Base-by-base conservation (phyloP, 2,329 filamentous ascomycete genomes). In the Zasmidium angulare region DNA sequence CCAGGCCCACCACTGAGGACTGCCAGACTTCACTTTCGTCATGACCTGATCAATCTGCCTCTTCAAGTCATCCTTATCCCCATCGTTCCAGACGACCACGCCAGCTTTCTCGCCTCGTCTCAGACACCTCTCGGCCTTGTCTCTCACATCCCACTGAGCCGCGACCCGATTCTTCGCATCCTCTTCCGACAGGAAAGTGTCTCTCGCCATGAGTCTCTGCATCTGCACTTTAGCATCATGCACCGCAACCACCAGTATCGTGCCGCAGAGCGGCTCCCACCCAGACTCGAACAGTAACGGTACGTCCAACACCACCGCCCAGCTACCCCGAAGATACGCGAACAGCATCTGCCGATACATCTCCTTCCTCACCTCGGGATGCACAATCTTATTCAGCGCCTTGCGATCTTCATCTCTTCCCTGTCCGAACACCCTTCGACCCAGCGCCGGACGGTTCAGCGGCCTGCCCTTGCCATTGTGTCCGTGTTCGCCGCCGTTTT, bases 261-360 rank as follows among this genome's bases (percentile, higher is more conserved):
- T 87, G 2, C 92, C 92, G 71, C 93, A 97, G 66, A 96, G 85
- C 46, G 86, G 80, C 75, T 99, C 95, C 76, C 96, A 87, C 1
- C 87, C 86, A 67, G 86, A 89, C 80, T 99, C 95, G 69, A 97
- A 97, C 46, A 99, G 82, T 55, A 99, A 79, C 53, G 95, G 95
- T 9, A 99, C 88, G 72, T 99, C 95, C 17, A 98, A 81, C 36
- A 99, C 89, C 2, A 96, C 91, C 0, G 92, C 93, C 91, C 93
- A 95, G 71, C 86, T 74, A 0, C 95, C 93, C 1, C 77, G 77
- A 14, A 95, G 56, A 71, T 96, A 97, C 67, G 85, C 85, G 61
- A 81, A 79, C n/a, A 91, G 71, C 58, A 98, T 84, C 50, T 84
- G 81, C 68, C 82, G 86, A 75, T 91, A 91, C 83, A 97, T 93